Base-by-base conservation (phyloP, 352 stramenopile species). In the Pythium volutum region DNA sequence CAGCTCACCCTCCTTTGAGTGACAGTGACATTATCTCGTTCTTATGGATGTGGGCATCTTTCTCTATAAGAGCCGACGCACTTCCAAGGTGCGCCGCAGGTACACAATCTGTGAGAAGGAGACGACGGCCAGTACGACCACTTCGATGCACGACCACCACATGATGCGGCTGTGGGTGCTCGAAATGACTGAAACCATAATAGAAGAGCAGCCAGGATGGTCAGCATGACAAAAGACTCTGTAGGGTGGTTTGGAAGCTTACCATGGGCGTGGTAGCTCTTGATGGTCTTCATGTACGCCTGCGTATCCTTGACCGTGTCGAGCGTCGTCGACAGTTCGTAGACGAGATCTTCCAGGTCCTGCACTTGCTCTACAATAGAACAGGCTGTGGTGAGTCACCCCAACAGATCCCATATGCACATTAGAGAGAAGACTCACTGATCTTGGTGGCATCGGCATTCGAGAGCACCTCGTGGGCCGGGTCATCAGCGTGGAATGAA, bases 271-370 rank as follows among this genome's bases (percentile, higher is more conserved):
- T 95, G 84, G 64, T 91, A 74, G 62, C 77, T 77, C n/a, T 81
- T 87, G 66, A 93, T 92, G 39, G 81, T 70, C 70, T 93, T 93
- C 82, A 95, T 91, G 73, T 84, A 95, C 38, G 81, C 75, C 53
- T 95, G 84, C 7, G 84, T 91, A 66, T 95, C 86, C 62, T 93
- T 95, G 49, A 95, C 86, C 0, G 82, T 91, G 69, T 95, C 86
- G 39, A 95, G 72, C 39, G 83, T 87, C 64, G 89, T 76, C n/a
- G 79, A 84, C 36, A 95, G 71, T 66, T 95, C 84, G 62, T 91
- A 93, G 48, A 95, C 86, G 46, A 95, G 72, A 39, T 95, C 84
- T 63, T 95, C 86, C 39, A 95, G 69, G 31, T 92, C 84, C 57
- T 92, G 86, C 39, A 91, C 81, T 82, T 95, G 86, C 52, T 92